phyloP scores from a whole-genome alignment of 23 red algal species.

The Gracilaria caudata region DNA sequence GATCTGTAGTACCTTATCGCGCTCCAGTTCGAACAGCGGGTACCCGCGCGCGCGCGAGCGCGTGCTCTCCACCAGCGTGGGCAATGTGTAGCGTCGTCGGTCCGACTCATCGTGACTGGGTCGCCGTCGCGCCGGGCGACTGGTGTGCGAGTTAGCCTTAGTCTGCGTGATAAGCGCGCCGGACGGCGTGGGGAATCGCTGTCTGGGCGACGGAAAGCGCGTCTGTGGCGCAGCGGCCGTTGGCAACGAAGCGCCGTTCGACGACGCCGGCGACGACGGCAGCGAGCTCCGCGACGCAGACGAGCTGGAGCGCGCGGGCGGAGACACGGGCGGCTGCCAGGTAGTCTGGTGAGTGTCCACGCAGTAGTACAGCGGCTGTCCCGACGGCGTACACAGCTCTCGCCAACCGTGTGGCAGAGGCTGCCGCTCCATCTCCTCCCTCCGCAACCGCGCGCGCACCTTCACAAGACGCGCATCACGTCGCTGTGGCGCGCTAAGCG shows the following conservation, averaged over 20 bases:
- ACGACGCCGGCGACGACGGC: background rate
- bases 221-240: too few relatives aligned
- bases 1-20: conserved; percentile 29
- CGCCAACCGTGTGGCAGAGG: background rate
- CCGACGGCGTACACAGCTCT: background rate
- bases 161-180: too few relatives aligned
- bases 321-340: background rate
- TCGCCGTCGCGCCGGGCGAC: too few relatives aligned
- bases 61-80: conserved; percentile 17
- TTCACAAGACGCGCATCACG: too few relatives aligned
- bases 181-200: too few relatives aligned
- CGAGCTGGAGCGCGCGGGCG: background rate
- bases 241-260: too few relatives aligned
- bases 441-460: background rate
- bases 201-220: too few relatives aligned
- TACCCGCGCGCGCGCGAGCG: background rate
- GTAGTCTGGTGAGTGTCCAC: background rate
- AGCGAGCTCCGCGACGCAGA: too few relatives aligned
- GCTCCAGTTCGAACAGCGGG: conserved; percentile 35
- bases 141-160: background rate
- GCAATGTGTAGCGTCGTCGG: background rate
- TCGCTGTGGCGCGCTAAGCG: too few relatives aligned
- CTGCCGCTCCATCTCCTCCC: background rate
- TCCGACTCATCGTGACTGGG: background rate
- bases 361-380: conserved; percentile 7